A percentile compares a stretch with the other conserved stretches of the same genome.
Conservation (phyloP, 768 basidiomycete species). For the Boletus rubescentipes region DNA sequence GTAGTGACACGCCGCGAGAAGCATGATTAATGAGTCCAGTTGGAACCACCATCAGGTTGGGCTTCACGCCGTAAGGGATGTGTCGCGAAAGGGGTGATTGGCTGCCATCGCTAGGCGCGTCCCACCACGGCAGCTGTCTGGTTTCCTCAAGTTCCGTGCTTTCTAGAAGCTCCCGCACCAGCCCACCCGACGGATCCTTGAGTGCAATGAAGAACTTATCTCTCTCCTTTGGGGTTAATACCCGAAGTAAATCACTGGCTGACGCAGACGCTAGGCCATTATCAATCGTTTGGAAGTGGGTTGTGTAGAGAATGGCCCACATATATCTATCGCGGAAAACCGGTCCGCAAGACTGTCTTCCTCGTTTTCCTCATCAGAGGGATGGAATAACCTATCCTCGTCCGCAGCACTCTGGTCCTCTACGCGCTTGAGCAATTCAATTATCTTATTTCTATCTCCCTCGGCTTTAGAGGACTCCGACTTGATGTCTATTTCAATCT, state of each 20-base stretch:
- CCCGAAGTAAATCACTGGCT: conserved; percentile 57
- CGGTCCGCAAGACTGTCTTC: conserved; percentile 48
- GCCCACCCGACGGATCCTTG: conserved; percentile 58
- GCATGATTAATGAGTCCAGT: conserved; percentile 40
- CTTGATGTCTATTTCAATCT: conserved; percentile 64
- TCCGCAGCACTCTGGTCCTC: conserved; percentile 57
- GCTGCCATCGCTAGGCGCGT: conserved; percentile 25
- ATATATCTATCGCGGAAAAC: conserved; percentile 59
- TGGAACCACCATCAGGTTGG: conserved; percentile 48
- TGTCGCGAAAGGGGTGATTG: background rate
- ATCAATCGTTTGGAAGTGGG: background rate
- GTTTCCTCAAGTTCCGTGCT: conserved; percentile 53
- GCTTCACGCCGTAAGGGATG: conserved; percentile 37
- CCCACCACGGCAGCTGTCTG: conserved; percentile 76
- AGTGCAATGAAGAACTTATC: conserved; percentile 58
- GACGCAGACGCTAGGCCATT: conserved; percentile 48
- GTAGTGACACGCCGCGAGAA: conserved; percentile 41
- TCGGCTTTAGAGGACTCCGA: conserved; percentile 51
- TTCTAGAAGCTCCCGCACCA: conserved; percentile 58
- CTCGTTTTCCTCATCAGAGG: conserved; percentile 39
- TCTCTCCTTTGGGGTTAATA: conserved; percentile 60
- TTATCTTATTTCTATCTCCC: conserved; percentile 62
- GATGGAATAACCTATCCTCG: conserved; percentile 31
- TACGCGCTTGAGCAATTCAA: conserved; percentile 69
- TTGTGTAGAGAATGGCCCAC: conserved; percentile 37